Evolutionary conservation across 495 filamentous ascomycete species (phyloP).

Genomic region (Xanthoparmelia taractica): DNA sequence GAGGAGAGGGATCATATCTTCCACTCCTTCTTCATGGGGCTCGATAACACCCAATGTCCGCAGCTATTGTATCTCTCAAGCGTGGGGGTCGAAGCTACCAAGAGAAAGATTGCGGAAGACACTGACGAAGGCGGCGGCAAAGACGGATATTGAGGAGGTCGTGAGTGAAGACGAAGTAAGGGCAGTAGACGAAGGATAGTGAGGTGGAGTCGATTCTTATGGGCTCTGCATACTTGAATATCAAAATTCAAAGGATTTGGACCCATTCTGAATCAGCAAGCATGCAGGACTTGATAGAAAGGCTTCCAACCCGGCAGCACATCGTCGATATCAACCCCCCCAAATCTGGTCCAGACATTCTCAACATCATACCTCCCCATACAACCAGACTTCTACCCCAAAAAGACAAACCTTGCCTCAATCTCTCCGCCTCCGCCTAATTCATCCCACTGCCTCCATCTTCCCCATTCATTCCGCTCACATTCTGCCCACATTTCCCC

Average conservation of each 20-base stretch:
- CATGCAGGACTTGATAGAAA: not conserved
- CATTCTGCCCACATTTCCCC: too few relatives aligned
- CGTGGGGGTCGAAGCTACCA: slow-evolving; percentile 19
- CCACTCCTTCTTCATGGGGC: slow-evolving; percentile 22
- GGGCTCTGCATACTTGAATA: not conserved
- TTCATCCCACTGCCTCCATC: too few relatives aligned
- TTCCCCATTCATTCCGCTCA: too few relatives aligned
- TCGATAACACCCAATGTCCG: slow-evolving; percentile 19
- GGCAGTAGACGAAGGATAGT: not conserved
- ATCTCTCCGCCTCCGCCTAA: not conserved
- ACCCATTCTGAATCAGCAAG: not conserved
- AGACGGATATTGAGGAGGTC: slow-evolving; percentile 6
- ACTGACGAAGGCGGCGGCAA: not conserved
- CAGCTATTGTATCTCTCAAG: slow-evolving; percentile 23
- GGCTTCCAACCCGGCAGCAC: not conserved
- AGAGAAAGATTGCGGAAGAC: slow-evolving; percentile 8
- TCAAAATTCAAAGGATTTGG: not conserved
- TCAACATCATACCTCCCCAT: not conserved
- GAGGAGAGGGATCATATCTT: slow-evolving; percentile 65
- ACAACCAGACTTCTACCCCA: not conserved
- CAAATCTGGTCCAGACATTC: not conserved
- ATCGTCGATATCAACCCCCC: not conserved
- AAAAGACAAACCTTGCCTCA: not conserved
- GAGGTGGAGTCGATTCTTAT: not conserved
- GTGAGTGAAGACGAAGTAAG: slow-evolving; percentile 19